Conservation (phyloP, 2,329 filamentous ascomycete species). For the Purpureocillium lavendulum region DNA sequence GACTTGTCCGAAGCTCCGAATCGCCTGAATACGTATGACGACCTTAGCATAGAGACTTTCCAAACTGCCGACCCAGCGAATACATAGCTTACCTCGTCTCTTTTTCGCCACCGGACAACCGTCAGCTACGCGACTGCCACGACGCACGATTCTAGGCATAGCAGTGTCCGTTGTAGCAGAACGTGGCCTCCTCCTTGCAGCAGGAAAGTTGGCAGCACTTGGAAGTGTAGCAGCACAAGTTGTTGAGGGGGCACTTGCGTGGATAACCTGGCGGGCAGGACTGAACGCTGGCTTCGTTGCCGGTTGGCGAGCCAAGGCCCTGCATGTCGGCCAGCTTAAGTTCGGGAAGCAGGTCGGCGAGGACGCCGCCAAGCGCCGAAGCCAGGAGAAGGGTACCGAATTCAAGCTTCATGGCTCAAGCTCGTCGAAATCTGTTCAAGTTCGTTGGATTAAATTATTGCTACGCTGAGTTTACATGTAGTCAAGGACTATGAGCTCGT, state of each 20-base stretch:
- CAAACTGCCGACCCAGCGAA: too few relatives aligned
- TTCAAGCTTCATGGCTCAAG: conserved; percentile 2
- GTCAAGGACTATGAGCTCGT: not conserved
- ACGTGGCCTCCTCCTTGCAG: conserved; percentile 4
- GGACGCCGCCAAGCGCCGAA: not conserved
- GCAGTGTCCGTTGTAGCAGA: conserved; percentile 7
- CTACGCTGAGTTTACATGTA: not conserved
- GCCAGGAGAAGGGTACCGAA: conserved; percentile 3
- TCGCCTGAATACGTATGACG: too few relatives aligned
- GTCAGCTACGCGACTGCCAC: not conserved
- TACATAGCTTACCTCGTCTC: too few relatives aligned
- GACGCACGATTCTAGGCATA: conserved; percentile 1
- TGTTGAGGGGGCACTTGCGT: conserved; percentile 2
- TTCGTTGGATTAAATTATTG: not conserved
- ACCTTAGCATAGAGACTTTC: too few relatives aligned
- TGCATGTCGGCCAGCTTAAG: conserved; percentile 3
- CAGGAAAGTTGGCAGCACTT: conserved; percentile 7
- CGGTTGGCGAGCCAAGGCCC: conserved; percentile 1
- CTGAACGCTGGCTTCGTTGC: not conserved
- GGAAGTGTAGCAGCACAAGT: conserved; percentile 6
- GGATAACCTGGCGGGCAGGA: conserved; percentile 5
- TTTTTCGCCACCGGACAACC: too few relatives aligned
- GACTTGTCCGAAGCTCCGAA: too few relatives aligned
- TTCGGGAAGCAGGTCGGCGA: conserved; percentile 1
- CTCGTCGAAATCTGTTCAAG: not conserved